Evolutionary conservation across 2,329 filamentous ascomycete species (phyloP), one percentile per base, ranked within the genome.

Genomic region (Fusarium sp.): DNA sequence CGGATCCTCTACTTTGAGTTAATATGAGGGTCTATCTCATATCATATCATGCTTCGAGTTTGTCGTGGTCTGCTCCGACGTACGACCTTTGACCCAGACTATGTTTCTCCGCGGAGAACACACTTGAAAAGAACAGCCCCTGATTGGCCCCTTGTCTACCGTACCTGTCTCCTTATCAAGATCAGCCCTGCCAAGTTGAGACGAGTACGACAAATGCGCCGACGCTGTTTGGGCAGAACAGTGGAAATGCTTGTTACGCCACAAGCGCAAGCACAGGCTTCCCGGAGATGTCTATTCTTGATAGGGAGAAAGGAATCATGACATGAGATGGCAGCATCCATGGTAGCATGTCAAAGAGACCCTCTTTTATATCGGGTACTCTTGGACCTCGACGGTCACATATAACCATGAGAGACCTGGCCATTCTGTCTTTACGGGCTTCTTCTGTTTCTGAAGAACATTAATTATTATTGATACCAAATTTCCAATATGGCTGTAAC

Each of bases 241-340:
- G 49, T 71, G 72, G 72, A 74, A 72, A 74, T 74, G 69, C 63
- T 59, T 48, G 50, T 73, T 66, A 43, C 70, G 46, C 55, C 54
- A 62, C 42, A 47, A 46, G 56, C 16, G 34, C 51, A 30, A 12
- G 27, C 46, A 50, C 51, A 43, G 20, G 27, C 21, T 28, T 41
- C 46, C 72, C 72, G 72, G 72, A 74, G 72, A 74, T 74, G 69
- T 54, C 53, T 40, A 51, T 59, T 66, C 63, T 62, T 59, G 64
- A 74, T 75, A 65, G 68, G 63, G 50, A 59, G 63, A 43, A 63
- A 49, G 62, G 57, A 55, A 59, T 55, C 42, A 67, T 55, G 55
- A 50, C 40, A 43, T 49, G 49, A 40, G 27, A 23, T 49, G 55
- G 54, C 57, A n/a, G 50, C 53, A 27, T 49, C 65, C 55, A 54